Base-by-base conservation (phyloP, 148 eudicot species). In the Cornus florida region DNA sequence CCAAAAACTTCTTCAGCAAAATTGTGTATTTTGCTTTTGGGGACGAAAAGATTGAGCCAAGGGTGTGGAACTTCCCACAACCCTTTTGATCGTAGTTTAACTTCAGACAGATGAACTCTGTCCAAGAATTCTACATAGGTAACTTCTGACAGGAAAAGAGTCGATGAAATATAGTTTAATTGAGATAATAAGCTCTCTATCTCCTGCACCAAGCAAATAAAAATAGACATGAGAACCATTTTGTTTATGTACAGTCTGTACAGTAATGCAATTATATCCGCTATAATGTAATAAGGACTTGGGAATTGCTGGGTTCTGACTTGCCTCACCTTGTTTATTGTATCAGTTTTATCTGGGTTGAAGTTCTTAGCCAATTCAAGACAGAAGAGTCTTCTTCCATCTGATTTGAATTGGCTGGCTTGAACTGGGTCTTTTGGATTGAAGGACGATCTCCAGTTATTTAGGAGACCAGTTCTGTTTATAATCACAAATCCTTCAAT, bases 41-140 rank as follows among this genome's bases (percentile, higher is more conserved):
- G 98, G 23, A 95, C 71, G 38, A 93, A 79, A 48, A 95, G 97
- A 80, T 93, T 93, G 71, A 95, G 90, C 98, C 98, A 95, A 23
- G 98, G 96, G 76, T 95, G 98, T 80, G 98, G 95, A 11, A 93
- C 86, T 65, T 93, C 95, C 97, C 97, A 93, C 57, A 95, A 70
- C 23, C 96, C 97, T 67, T 84, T 90, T 62, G 88, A 75, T 48
- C 91, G 77, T 7, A 93, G 87, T 80, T 91, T 89, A 53, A 91
- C 77, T 78, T 95, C 98, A 0, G 94, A 86, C 32, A 83, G 69
- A n/a, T 95, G 95, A 71, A 93, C 97, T 84, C 98, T 85, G 81
- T 93, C 88, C 80, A 95, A 81, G 88, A 95, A 95, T 32, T 89
- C 92, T 31, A 90, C 50, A 56, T 93, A 95, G 20, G 97, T 10